A percentile compares a stretch with the other conserved stretches of the same genome.
phyloP scores from a whole-genome alignment of 2,329 filamentous ascomycete species.

The Aspergillus sergii region DNA sequence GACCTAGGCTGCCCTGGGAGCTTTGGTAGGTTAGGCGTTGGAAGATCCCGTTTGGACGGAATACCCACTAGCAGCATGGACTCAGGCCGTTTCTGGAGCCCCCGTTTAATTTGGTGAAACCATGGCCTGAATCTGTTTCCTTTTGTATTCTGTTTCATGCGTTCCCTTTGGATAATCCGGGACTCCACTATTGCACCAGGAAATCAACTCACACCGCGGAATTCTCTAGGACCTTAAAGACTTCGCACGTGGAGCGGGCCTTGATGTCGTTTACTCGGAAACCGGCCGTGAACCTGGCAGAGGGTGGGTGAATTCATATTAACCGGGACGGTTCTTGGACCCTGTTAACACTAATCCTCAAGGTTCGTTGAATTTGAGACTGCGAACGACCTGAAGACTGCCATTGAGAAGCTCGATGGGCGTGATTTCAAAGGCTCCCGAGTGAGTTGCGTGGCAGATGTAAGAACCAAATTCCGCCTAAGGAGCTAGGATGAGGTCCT shows the following conservation, averaged over 20 bases:
- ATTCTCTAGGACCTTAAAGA: slow-evolving; percentile 98
- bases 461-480: slow-evolving; percentile 52
- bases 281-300: slow-evolving; percentile 89
- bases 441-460: slow-evolving; percentile 85
- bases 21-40: slow-evolving; percentile 5
- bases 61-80: slow-evolving; percentile 23
- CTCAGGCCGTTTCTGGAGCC: slow-evolving; percentile 9
- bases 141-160: slow-evolving; percentile 4
- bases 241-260: slow-evolving; percentile 93
- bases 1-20: background rate
- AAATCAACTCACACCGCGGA: slow-evolving; percentile 75
- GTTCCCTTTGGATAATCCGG: slow-evolving; percentile 13
- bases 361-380: slow-evolving; percentile 99
- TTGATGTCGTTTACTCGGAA: slow-evolving; percentile 98
- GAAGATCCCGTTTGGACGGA: slow-evolving; percentile 11
- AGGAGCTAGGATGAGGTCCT: slow-evolving; percentile 25
- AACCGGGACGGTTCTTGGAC: slow-evolving; percentile 19
- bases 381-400: slow-evolving; percentile 81
- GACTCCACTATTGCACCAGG: slow-evolving; percentile 46
- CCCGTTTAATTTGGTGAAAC: slow-evolving; percentile 1
- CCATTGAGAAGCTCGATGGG: slow-evolving; percentile 91
- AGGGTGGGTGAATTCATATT: slow-evolving; percentile 65
- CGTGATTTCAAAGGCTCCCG: slow-evolving; percentile 89
- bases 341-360: slow-evolving; percentile 30
- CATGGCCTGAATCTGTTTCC: background rate